Evolutionary conservation across 805 yeast species (phyloP).

Genomic region (Candida methanosorbosa): DNA sequence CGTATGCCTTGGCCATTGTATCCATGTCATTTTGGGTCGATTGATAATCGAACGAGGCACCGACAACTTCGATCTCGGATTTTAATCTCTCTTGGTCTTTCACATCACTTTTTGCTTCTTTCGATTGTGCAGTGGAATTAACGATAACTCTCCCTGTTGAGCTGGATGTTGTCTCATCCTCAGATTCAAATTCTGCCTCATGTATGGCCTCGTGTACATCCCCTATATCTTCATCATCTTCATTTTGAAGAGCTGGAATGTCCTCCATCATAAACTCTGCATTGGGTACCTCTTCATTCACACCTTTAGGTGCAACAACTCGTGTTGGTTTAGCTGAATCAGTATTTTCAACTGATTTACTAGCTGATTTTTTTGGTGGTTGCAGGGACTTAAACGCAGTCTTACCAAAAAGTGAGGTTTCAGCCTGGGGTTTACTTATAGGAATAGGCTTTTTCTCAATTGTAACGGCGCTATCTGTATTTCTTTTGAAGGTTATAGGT

Average conservation of each 20-base stretch:
- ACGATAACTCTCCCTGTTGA: no score
- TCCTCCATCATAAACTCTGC: neutral
- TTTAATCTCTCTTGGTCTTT: constrained; percentile 1
- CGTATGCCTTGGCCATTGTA: constrained; percentile 53
- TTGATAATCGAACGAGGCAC: constrained; percentile 31
- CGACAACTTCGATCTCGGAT: constrained; percentile 10
- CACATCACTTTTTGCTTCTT: neutral
- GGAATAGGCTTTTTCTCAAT: no score
- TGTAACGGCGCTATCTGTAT: neutral
- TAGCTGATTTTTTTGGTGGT: neutral
- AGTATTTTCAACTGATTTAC: no score
- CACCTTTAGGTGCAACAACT: neutral
- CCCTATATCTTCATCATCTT: constrained; percentile 1
- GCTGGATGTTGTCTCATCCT: no score
- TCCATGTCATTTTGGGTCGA: constrained; percentile 38
- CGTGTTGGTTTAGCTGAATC: no score
- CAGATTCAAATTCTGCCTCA: no score
- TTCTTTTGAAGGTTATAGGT: neutral
- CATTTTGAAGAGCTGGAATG: neutral
- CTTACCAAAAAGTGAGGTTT: neutral
- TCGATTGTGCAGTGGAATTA: no score
- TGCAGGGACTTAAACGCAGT: neutral
- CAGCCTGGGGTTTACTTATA: no score
- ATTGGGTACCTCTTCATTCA: neutral
- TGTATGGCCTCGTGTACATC: no score